Base-by-base conservation (phyloP, 2,329 filamentous ascomycete species). In the Botrytis elliptica region DNA sequence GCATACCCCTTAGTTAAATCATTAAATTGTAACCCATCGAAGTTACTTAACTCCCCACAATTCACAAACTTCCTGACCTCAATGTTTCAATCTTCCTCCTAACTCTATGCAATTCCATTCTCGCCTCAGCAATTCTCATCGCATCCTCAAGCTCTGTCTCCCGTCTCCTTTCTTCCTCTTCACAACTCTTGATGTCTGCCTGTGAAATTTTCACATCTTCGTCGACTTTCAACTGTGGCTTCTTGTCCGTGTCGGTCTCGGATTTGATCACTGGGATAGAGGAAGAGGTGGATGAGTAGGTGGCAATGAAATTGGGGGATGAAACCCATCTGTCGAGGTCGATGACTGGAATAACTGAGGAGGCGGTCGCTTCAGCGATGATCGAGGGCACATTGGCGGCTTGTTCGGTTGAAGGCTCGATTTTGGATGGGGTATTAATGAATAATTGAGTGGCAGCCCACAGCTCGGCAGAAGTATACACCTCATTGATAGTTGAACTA, bases 121-220 rank as follows among this genome's bases (percentile, higher is more conserved):
- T 72, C 3, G 52, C 70, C 33, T 49, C 63, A 20, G 40, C 38
- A 20, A 60, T 52, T 29, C 63, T 68, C 22, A 60, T 12, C 22
- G 63, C 70, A 60, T 68, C 70, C 52, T 59, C 29, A n/a, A 68
- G 22, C 16, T 72, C 63, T 25, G 20, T 49, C 9, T 46, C 40
- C 10, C n/a, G 57, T 36, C 49, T 59, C 12, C 8, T 14, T 59
- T 29, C 70, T 42, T 72, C 63, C 33, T 60, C 49, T 59, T 67
- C 38, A 22, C 59, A 8, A 4, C 4, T 29, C n/a, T 38, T 29
- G 7, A 72, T 40, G 16, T 72, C 63, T 22, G 18, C 14, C 8
- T 29, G 29, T 38, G 33, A 7, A 22, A 10, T 22, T 29, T 10
- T 29, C 16, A 10, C 3, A 64, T 44, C 12, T 33, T 9, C n/a